Base-by-base conservation (phyloP, 2,329 filamentous ascomycete genomes). In the Botryotinia globosa region DNA sequence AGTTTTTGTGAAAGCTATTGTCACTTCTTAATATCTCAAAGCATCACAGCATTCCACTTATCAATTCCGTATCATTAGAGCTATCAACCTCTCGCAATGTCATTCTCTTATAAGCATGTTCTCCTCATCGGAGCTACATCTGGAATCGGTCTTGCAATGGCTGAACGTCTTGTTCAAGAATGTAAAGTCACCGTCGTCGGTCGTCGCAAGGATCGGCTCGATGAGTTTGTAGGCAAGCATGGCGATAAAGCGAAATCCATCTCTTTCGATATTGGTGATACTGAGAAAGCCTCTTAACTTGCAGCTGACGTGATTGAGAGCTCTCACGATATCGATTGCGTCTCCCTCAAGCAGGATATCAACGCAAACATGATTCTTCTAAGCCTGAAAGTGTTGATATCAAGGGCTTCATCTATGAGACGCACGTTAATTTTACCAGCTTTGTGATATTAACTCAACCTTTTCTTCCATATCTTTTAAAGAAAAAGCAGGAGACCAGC, bases 51-150 rank as follows among this genome's bases (percentile, higher is more conserved):
- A 16, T 4, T 18, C n/a, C 22, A 39, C 9, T 9, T 8, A 54
- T 37, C 32, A 16, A 6, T 51, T 67, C 7, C 5, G n/a, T 12
- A 25, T 9, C 6, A 67, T 10, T 1, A 20, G 9, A 58, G 14
- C 34, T 4, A 25, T 9, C 37, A 59, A 14, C 16, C 10, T 34
- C 51, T 34, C 51, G 37, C 8, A 39, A 88, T 88, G 86, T 74
- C 83, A 9, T 88, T 88, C 79, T 83, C 82, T 10, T 89, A 88
- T 80, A 87, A 87, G 68, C 85, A 84, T 51, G 82, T 88, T 39
- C 85, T 90, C 71, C 78, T 90, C 59, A 81, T 89, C 56, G 86
- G 87, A 22, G 86, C 86, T n/a, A 88, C 86, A 0, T 83, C 85
- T 1, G 87, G 86, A 63, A 88, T 88, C 71, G 86, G 87, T 72